Evolutionary conservation across 2,329 filamentous ascomycete genomes (phyloP), one percentile per base, ranked within the genome.

Genomic region (Nemania sp.): DNA sequence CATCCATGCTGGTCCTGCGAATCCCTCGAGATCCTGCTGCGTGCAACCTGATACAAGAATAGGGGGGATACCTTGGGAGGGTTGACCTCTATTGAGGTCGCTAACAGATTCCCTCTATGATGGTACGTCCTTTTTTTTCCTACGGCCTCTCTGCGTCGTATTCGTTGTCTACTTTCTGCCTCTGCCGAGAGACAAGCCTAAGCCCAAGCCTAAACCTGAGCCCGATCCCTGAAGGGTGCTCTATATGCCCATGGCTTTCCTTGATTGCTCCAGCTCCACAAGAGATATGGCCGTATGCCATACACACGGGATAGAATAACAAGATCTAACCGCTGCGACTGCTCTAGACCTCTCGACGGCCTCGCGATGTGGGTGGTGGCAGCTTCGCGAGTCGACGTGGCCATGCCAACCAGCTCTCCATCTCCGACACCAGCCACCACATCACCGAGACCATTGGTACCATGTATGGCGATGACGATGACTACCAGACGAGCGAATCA

Each of bases 401-500:
- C 72, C 87, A 89, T 79, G 80, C 80, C 68, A 86, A 81, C 76
- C 86, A 88, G 75, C 82, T 89, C 58, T 89, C 87, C 64, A 89
- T 97, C 79, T 96, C 92, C 80, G 94, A 97, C 81, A 92, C 94
- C 69, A 93, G 88, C 82, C 93, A 97, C 82, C 94, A 97, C 87
- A 93, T 97, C 78, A 97, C 94, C 64, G 94, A 97, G 80, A 92
- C 93, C 67, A 97, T 97, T 80, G 93, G 93, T 60, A 94, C 94
- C 75, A 88, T 97, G 81, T 97, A 98, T 81, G 93, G 92, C 76
- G 91, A 93, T 77, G 88, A 89, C 76, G 88, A 93, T 75, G 86
- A 88, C 73, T 88, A 78, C 29, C 71, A 77, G 67, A 83, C 83
- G 67, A 80, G 81, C 64, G 80, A 83, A 24, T 73, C 85, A 47